Base-by-base conservation (phyloP, 2,329 filamentous ascomycete species). In the Blumeria graminis region DNA sequence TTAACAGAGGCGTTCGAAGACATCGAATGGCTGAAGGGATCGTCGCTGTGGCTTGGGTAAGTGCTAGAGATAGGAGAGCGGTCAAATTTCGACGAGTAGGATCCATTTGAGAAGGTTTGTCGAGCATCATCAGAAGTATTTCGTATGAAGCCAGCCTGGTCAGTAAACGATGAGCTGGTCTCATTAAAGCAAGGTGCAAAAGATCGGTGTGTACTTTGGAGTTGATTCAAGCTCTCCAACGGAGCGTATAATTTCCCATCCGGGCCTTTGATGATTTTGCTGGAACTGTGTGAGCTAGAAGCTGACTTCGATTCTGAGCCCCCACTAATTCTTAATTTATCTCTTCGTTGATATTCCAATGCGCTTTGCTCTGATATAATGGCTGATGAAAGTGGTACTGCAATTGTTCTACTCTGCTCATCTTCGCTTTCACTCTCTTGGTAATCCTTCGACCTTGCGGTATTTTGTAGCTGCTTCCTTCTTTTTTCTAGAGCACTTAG, bases 401-500 rank as follows among this genome's bases (percentile, higher is more conserved):
- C 60, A 46, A 65, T 60, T 53, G 61, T 59, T 56, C 62, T 60
- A 56, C 57, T 62, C 50, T 59, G 62, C 45, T 67, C 64, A 41
- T 53, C 62, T 22, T 60, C 63, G 58, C 63, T 63, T 16, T 61
- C 61, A 43, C 61, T 60, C 56, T 59, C 59, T 38, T 60, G 61
- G 32, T 59, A 59, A 56, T 60, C 62, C 41, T 57, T 62, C 53
- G 63, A 63, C 36, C 58, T 56, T 8, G n/a, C 16, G 35, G 60
- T 61, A 43, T 62, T 60, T 55, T 66, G 61, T 63, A 80, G 70
- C 57, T 81, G 77, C 66, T 80, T 77, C 60, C 76, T 71, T 63
- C 76, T 74, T 60, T 80, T 77, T 65, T 90, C 83, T 62, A 94
- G 74, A 51, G 87, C 88, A 59, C 82, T 83, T 62, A 94, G 72